Evolutionary conservation across 805 yeast genomes (phyloP), one percentile per base, ranked within the genome.

Genomic region (Pichia insulana): DNA sequence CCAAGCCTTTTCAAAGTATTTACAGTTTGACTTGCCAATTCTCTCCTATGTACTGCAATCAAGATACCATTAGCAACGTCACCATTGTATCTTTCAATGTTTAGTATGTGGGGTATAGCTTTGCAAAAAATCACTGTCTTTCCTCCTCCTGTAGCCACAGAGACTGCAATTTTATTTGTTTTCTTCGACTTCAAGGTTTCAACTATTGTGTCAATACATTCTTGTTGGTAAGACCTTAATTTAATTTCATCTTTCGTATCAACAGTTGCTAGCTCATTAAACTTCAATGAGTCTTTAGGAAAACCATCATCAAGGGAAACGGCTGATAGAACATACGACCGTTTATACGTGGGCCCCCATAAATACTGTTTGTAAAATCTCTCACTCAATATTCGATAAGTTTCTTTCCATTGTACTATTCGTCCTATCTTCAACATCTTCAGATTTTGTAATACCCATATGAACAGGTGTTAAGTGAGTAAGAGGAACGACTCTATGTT

Each of bases 71-170:
- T 44, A 3, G 43, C 37, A 44, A 66, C 69, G 26, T 53, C 49
- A 0, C 72, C 69, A 22, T 56, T 44, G 3, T 60, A 52, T 8
- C 36, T 30, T 4, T 52, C 44, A 28, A 62, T 49, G 6, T 36
- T 34, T 0, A 60, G 54, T 5, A 64, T 30, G 26, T 63, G 54
- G 0, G 75, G 70, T 3, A 83, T 72, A 34, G 82, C 50, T 48
- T 72, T 72, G 0, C 83, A 60, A 55, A 86, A 83, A 1, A 85
- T 78, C 11, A 87, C 86, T 0, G 97, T 89, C 53, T 89, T 89
- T 5, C 97, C 97, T 11, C 95, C 92, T 0, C 97, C 97, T 0
- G 97, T 90, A 12, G 96, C 95, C 31, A 89, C 59, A 25, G 87
- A 82, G 2, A 87, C 88, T 0, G 90, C 96, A 0, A 87, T 73